Base-by-base conservation (phyloP, 345 rosid species). In the Citrus cavaleriei region DNA sequence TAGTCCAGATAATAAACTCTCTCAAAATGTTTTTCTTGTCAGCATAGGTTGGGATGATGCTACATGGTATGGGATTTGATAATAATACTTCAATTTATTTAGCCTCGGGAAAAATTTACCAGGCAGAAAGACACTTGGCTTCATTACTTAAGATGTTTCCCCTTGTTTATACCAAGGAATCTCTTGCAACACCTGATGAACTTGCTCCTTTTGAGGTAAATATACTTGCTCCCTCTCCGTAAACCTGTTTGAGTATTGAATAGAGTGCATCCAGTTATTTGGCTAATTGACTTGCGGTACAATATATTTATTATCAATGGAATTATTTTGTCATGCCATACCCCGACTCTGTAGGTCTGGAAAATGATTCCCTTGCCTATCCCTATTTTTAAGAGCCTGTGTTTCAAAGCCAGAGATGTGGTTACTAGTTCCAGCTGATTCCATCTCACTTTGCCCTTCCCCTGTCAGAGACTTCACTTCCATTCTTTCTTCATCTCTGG, bases 21-120 rank as follows among this genome's bases (percentile, higher is more conserved):
- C 61, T 71, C 63, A 78, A 70, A 62, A 64, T 78, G 73, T 77
- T 82, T 91, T 86, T 83, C 70, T 73, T 74, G 95, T 91, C 86
- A 88, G 86, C 83, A 84, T 88, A 95, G 99, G 98, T 96, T 9
- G 98, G 98, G 78, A 84, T 96, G 94, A 89, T 96, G 93, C 91
- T 96, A 49, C 92, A 93, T 60, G 98, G 97, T 80, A 96, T 96
- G 98, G 99, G 99, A 85, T 96, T 96, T 75, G 94, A 86, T 84
- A 93, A 91, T 82, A 89, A 80, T 69, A 96, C 95, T 42, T 86
- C 97, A 19, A 90, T 93, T 82, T 93, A 89, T 85, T 81, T 93
- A 79, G 99, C 99, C 76, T 92, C 97, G 0, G 99, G 99, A 57
- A 81, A 80, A 80, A 85, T 96, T 75, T 92, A 93, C 86, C 87